phyloP scores from a whole-genome alignment of 2,329 filamentous ascomycete genomes.

The Colletotrichum phormii region DNA sequence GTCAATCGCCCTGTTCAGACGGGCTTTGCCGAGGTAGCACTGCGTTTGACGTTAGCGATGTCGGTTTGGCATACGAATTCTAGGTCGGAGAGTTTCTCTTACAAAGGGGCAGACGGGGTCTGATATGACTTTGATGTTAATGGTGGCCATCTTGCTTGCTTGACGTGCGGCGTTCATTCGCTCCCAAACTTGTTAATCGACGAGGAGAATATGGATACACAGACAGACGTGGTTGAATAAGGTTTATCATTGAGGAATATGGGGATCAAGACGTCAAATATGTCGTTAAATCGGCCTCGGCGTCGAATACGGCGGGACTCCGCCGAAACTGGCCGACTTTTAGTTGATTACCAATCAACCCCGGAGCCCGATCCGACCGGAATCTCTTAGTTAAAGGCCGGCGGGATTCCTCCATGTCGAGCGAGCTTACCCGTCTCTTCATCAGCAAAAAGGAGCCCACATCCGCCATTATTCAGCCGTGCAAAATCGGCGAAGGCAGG shows the following conservation, averaged over 20 bases:
- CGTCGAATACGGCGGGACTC: slow-evolving; percentile 26
- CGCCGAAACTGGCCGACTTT: slow-evolving; percentile 15
- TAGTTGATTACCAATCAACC: slow-evolving; percentile 34
- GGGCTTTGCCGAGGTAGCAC: slow-evolving; percentile 85
- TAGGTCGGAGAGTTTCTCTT: slow-evolving; percentile 30
- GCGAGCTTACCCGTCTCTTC: neutral
- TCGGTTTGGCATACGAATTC: too few relatives aligned
- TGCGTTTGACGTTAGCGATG: slow-evolving; percentile 45
- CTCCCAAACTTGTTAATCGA: neutral
- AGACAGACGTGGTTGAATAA: neutral
- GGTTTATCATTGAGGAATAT: neutral
- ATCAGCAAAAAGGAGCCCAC: neutral
- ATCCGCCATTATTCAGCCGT: slow-evolving; percentile 23
- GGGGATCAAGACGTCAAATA: neutral
- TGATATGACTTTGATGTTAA: slow-evolving; percentile 82
- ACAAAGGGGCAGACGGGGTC: slow-evolving; percentile 82
- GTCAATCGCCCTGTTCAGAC: slow-evolving; percentile 78
- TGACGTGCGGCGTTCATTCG: slow-evolving; percentile 31
- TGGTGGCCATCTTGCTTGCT: slow-evolving; percentile 71
- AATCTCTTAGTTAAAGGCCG: slow-evolving; percentile 25
- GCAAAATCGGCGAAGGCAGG: neutral
- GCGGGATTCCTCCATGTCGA: neutral
- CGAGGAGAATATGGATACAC: neutral
- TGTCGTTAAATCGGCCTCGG: slow-evolving; percentile 6
- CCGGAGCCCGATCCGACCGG: slow-evolving; percentile 26